Conservation (phyloP, 2,329 filamentous ascomycete genomes). For the Xylariaceae sp. region DNA sequence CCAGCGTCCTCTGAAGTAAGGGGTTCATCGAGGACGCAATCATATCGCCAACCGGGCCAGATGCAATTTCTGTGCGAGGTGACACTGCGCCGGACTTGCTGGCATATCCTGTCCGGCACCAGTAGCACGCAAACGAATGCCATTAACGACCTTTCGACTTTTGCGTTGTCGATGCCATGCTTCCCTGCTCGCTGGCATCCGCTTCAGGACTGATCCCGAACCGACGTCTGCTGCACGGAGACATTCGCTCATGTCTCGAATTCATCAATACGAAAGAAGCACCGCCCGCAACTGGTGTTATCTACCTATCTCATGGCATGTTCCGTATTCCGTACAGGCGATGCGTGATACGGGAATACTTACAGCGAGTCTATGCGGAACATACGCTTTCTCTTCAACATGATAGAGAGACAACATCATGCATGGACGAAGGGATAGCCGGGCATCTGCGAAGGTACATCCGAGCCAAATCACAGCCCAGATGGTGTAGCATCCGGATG, state of each 20-base stretch:
- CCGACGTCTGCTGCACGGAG: too few relatives aligned
- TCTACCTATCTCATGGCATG: neutral
- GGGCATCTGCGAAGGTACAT: neutral
- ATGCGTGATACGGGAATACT: too few relatives aligned
- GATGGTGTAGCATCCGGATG: neutral
- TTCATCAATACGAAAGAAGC: neutral
- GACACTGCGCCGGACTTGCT: constrained; percentile 6
- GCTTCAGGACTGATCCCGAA: constrained; percentile 17
- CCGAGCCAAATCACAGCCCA: neutral
- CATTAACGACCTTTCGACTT: neutral
- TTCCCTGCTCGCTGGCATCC: too few relatives aligned
- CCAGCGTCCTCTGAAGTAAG: neutral
- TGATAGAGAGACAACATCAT: neutral
- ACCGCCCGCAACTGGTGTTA: too few relatives aligned
- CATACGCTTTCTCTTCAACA: neutral
- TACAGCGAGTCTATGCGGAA: neutral
- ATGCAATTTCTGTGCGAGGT: neutral
- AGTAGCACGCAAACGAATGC: neutral
- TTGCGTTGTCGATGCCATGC: neutral
- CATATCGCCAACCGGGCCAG: neutral
- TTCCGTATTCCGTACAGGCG: neutral
- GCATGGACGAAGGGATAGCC: neutral
- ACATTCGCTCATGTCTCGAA: constrained; percentile 4
- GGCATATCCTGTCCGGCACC: neutral
- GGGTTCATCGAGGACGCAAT: neutral